phyloP scores from a whole-genome alignment of 1,284 basidiomycete genomes.

The Afroboletus lepidellus region DNA sequence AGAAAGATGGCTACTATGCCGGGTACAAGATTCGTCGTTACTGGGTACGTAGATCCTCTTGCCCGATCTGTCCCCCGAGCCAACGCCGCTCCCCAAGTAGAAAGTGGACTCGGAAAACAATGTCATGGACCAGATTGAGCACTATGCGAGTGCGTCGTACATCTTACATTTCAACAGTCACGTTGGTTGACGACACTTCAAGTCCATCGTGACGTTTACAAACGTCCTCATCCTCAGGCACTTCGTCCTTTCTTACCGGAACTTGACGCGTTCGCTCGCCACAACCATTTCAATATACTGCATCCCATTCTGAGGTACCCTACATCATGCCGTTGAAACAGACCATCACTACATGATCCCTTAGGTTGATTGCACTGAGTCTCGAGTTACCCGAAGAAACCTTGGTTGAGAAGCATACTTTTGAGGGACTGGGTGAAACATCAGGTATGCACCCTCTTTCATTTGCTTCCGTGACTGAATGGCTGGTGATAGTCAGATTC shows the following conservation, averaged over 20 bases:
- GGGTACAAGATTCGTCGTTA: slow-evolving; percentile 47
- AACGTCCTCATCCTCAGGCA: slow-evolving; percentile 44
- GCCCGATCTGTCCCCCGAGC: neutral
- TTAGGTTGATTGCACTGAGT: slow-evolving; percentile 51
- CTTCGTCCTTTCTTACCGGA: slow-evolving; percentile 58
- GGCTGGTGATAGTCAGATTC: slow-evolving; percentile 4
- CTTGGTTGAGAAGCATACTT: slow-evolving; percentile 48
- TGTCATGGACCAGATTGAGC: slow-evolving; percentile 56
- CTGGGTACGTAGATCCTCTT: slow-evolving; percentile 16
- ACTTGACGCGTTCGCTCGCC: slow-evolving; percentile 48
- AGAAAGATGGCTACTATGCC: slow-evolving; percentile 49
- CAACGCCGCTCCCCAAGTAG: neutral
- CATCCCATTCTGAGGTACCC: slow-evolving; percentile 18
- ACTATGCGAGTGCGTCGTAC: slow-evolving; percentile 48
- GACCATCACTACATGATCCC: neutral
- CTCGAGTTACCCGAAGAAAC: slow-evolving; percentile 59
- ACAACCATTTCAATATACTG: slow-evolving; percentile 9
- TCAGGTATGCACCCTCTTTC: neutral
- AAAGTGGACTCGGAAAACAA: slow-evolving; percentile 43
- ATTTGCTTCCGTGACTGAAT: neutral
- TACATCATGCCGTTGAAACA: neutral
- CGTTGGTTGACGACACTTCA: neutral
- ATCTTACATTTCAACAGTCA: neutral
- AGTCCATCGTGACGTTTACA: slow-evolving; percentile 49
- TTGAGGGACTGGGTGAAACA: slow-evolving; percentile 1